These are phyloP conservation scores for Chrysanthemum makinoi DNA, from an alignment of 129 eudicot species.

Conservation along the genomic window DNA sequence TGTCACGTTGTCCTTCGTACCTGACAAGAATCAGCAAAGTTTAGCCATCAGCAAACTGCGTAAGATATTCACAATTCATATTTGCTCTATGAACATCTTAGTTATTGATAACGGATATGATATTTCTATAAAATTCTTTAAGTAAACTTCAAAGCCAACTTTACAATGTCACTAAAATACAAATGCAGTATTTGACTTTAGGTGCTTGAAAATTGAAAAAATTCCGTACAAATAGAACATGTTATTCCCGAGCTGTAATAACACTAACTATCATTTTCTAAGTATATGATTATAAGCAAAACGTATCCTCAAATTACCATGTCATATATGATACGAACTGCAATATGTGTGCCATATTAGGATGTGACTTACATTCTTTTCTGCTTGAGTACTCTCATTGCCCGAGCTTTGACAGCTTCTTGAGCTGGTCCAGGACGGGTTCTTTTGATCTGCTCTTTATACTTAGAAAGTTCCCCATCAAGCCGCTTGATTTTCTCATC, in stretches of 20 bases:
- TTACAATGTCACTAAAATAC: too few species aligned
- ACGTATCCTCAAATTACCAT: neutral
- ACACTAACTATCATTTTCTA: too few species aligned
- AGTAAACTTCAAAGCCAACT: too few species aligned
- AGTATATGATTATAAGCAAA: too few species aligned
- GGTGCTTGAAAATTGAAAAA: too few species aligned
- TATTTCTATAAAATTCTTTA: too few species aligned
- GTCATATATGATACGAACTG: neutral
- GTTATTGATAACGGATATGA: too few species aligned
- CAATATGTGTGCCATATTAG: neutral
- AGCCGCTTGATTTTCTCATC: conserved; percentile 86
- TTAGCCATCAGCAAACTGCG: neutral
- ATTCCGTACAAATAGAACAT: too few species aligned
- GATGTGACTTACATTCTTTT: conserved; percentile 58
- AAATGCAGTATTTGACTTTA: too few species aligned
- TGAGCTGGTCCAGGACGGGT: conserved; percentile 91
- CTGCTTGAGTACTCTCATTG: conserved; percentile 82
- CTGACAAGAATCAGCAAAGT: conserved; percentile 32
- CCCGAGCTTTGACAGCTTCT: conserved; percentile 83
- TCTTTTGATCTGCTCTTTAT: conserved; percentile 68
- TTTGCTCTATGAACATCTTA: neutral
- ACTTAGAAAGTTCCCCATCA: conserved; percentile 70
- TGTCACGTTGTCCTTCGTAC: conserved; percentile 97
- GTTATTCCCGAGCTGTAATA: too few species aligned
- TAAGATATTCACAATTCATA: neutral